phyloP scores from a whole-genome alignment of 257 asterid species.

The Solanum appendiculatum region DNA sequence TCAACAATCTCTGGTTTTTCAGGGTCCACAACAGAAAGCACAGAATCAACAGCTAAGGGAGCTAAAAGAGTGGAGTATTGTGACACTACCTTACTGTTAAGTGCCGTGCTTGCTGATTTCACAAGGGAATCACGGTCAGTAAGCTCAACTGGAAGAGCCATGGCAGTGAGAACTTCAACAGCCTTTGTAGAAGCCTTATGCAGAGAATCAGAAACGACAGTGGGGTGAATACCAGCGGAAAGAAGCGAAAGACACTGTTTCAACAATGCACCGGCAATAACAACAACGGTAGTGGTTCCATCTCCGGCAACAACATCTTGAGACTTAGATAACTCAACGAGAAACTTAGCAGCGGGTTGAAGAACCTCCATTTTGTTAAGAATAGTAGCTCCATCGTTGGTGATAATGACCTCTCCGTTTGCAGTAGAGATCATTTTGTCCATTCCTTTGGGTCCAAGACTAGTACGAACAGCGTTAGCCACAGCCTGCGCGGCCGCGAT shows the following conservation, averaged over 20 bases:
- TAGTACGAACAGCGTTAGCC: constrained; percentile 84
- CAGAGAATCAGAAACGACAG: constrained; percentile 65
- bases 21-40: constrained; percentile 87
- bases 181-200: constrained; percentile 65
- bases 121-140: constrained; percentile 67
- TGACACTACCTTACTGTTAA: constrained; percentile 88
- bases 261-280: constrained; percentile 66
- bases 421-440: constrained; percentile 91
- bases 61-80: constrained; percentile 94
- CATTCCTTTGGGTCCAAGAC: constrained; percentile 92
- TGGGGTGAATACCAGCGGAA: constrained; percentile 67
- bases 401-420: constrained; percentile 82
- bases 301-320: constrained; percentile 93
- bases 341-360: constrained; percentile 93
- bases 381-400: constrained; percentile 88
- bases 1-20: constrained; percentile 85
- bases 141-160: constrained; percentile 82
- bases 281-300: constrained; percentile 93
- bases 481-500: constrained; percentile 78
- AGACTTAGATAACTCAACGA: constrained; percentile 85
- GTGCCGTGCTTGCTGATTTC: constrained; percentile 72
- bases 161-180: constrained; percentile 64
- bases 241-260: constrained; percentile 51
- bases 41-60: constrained; percentile 94
- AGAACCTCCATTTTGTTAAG: constrained; percentile 91